Evolutionary conservation across 1,284 basidiomycete species (phyloP).

Genomic region (Sanghuangporus baumii): DNA sequence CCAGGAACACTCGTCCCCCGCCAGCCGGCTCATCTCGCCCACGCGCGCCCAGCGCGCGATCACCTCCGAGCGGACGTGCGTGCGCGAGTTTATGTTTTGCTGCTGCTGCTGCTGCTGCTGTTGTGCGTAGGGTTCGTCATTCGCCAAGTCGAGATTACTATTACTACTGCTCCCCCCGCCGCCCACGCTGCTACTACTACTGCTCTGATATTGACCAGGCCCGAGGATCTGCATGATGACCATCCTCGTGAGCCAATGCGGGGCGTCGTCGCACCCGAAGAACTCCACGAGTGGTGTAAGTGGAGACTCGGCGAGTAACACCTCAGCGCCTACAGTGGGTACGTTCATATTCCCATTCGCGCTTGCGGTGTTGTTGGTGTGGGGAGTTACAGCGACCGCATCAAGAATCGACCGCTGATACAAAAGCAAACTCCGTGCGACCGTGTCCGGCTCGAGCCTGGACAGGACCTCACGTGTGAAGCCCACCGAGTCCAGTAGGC

Average conservation of each 20-base stretch:
- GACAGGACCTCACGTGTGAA: slow-evolving; percentile 64
- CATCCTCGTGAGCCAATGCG: slow-evolving; percentile 74
- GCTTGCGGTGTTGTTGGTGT: too few relatives aligned
- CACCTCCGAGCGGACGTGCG: slow-evolving; percentile 64
- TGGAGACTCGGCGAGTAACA: slow-evolving; percentile 11
- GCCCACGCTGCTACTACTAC: background rate
- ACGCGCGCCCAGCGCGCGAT: slow-evolving; percentile 66
- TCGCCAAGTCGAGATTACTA: background rate
- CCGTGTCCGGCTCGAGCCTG: slow-evolving; percentile 47
- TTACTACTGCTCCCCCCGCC: background rate
- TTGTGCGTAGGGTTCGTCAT: background rate
- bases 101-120: slow-evolving; percentile 43
- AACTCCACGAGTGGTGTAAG: slow-evolving; percentile 31
- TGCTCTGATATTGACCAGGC: slow-evolving; percentile 37
- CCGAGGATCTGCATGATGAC: slow-evolving; percentile 65
- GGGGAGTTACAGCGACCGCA: slow-evolving; percentile 33
- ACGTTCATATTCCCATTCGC: too few relatives aligned
- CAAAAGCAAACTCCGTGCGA: slow-evolving; percentile 53
- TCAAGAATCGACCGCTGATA: slow-evolving; percentile 52
- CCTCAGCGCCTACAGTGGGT: slow-evolving; percentile 36
- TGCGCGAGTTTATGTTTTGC: slow-evolving; percentile 40
- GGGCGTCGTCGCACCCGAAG: slow-evolving; percentile 61
- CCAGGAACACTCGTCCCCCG: slow-evolving; percentile 75
- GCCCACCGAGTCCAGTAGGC: slow-evolving; percentile 52
- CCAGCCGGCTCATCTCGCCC: slow-evolving; percentile 60